Evolutionary conservation across 441 rosid species (phyloP).

Genomic region (Brassica hybrid): DNA sequence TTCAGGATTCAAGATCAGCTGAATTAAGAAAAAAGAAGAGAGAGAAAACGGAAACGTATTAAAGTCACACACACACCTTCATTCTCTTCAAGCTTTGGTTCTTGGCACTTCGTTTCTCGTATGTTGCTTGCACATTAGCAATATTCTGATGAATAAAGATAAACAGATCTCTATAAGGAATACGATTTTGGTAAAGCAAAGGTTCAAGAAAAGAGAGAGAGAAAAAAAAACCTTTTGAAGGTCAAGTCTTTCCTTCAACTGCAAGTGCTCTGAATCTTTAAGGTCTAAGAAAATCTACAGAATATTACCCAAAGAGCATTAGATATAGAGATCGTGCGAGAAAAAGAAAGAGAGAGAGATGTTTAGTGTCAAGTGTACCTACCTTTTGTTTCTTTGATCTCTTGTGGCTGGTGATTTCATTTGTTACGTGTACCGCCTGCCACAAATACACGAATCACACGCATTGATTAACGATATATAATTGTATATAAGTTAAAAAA

Average conservation of each 20-base stretch:
- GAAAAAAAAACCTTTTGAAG: slow-evolving; percentile 34
- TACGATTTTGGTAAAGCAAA: neutral
- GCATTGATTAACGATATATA: slow-evolving; percentile 13
- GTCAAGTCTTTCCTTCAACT: slow-evolving; percentile 30
- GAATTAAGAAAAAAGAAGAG: neutral
- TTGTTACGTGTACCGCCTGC: slow-evolving; percentile 16
- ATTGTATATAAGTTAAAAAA: neutral
- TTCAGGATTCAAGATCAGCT: slow-evolving; percentile 5
- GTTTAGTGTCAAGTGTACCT: slow-evolving; percentile 18
- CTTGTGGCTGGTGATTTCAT: slow-evolving; percentile 22
- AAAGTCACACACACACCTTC: slow-evolving; percentile 51
- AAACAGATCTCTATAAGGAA: neutral
- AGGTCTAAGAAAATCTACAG: slow-evolving; percentile 26
- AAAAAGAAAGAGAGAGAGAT: neutral
- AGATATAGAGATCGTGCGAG: neutral
- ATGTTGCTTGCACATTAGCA: slow-evolving; percentile 35
- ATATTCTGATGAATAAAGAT: slow-evolving; percentile 23
- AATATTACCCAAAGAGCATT: neutral
- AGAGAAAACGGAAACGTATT: neutral
- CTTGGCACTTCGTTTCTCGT: slow-evolving; percentile 24
- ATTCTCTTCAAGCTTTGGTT: slow-evolving; percentile 71
- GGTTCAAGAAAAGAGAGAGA: slow-evolving; percentile 2
- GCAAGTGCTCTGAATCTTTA: slow-evolving; percentile 27
- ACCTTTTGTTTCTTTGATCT: slow-evolving; percentile 35
- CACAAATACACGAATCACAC: neutral